Evolutionary conservation across 2,329 filamentous ascomycete species (phyloP), one percentile per base, ranked within the genome.

Genomic region (Magnaporthales sp.): DNA sequence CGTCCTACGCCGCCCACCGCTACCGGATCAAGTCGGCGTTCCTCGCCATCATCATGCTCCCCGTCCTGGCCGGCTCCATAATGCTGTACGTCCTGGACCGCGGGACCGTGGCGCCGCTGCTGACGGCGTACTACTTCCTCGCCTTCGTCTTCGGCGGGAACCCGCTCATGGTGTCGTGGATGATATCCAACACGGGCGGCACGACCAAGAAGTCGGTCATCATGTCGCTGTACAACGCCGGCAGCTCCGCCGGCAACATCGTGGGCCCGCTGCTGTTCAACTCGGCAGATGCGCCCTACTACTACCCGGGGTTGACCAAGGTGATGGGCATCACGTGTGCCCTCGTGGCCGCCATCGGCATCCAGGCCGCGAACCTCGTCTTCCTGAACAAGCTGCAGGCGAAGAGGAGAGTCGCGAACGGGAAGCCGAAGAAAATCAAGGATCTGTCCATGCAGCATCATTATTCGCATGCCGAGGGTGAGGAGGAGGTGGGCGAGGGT

Each of bases 171-270:
- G 84, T 90, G 0, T 83, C 85, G 0, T 91, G 89, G 89, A 87
- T 90, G 67, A 82, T 90, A 6, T 86, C 84, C 8, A 91, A 91
- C 73, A 90, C 87, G 0, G 89, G 81, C 0, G 89, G 89, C 15
- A 32, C 26, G 61, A 74, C 72, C 38, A 74, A 91, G 75, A 89
- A 88, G 72, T 86, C 86, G 0, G 80, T 85, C 63, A 81, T 87
- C 54, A 87, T 89, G 81, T 85, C 84, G 0, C 76, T 89, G 0
- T 90, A 85, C 78, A 88, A 89, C 70, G 86, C 84, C 1, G 87
- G 84, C 0, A 81, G 82, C 2, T 83, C 86, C 0, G 81, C 83
- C 0, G 89, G 89, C 3, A 90, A 90, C 73, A 89, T 91, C 67
- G 80, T 91, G 71, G 89, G 88, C 0, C 88, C 88, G 0, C 74